phyloP scores from a whole-genome alignment of 495 filamentous ascomycete species.

The Penicillium macrosclerotiorum region DNA sequence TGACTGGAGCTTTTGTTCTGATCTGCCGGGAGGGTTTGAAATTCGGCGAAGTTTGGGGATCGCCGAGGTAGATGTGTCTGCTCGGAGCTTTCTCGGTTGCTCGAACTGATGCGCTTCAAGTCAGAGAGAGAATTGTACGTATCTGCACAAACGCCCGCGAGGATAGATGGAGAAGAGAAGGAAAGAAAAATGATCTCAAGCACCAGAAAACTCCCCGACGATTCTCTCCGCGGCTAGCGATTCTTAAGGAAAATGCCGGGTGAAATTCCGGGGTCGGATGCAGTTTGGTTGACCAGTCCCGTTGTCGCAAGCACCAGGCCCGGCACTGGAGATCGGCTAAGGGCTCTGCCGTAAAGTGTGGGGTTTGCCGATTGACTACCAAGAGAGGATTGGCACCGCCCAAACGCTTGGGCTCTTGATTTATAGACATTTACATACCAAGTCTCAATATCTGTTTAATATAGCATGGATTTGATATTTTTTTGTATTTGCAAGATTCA shows the following conservation, averaged over 20 bases:
- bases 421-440: no score
- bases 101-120: neutral
- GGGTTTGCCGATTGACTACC: neutral
- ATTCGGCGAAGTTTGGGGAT: neutral
- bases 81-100: constrained; percentile 3
- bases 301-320: constrained; percentile 15
- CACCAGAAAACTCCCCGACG: constrained; percentile 8
- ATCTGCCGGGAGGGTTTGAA: neutral
- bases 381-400: no score
- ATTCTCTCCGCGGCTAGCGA: constrained; percentile 10
- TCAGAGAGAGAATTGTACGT: neutral
- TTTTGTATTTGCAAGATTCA: no score
- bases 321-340: constrained; percentile 49
- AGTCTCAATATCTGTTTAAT: no score
- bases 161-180: constrained; percentile 5
- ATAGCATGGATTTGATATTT: no score
- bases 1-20: constrained; percentile 18
- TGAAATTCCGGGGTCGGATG: constrained; percentile 37
- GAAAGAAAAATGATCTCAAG: constrained; percentile 7
- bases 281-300: constrained; percentile 19
- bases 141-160: constrained; percentile 6
- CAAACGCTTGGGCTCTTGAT: no score
- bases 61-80: neutral
- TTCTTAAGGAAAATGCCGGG: constrained; percentile 28
- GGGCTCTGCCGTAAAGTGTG: constrained; percentile 34